A percentile compares a stretch with the other conserved stretches of the same genome.
Evolutionary conservation across 2,329 filamentous ascomycete species (phyloP).

Genomic region (Pseudogymnoascus sp.): DNA sequence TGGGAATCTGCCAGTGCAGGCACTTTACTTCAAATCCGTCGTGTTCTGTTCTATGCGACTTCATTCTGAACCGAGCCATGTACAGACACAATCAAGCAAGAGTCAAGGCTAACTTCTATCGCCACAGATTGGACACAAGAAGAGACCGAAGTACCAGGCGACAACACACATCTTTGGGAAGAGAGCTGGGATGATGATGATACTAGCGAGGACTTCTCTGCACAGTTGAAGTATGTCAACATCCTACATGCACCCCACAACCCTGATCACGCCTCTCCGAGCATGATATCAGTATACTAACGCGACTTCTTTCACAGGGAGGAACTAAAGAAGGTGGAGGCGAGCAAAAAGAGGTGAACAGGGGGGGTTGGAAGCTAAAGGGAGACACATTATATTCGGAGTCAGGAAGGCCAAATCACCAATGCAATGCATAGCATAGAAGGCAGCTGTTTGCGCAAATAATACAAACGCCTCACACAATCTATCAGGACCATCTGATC

Average conservation of each 20-base stretch:
- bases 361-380: constrained; percentile 22
- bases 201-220: constrained; percentile 90
- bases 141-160: constrained; percentile 74
- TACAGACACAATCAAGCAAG: not conserved
- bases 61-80: not conserved
- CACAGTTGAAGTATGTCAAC: constrained; percentile 76
- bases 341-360: constrained; percentile 53
- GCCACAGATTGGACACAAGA: constrained; percentile 80
- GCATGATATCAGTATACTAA: not conserved
- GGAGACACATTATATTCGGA: constrained; percentile 7
- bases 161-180: constrained; percentile 85
- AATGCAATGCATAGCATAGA: constrained; percentile 6
- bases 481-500: not conserved
- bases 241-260: not conserved
- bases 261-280: not conserved
- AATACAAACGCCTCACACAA: constrained; percentile 7
- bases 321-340: constrained; percentile 90
- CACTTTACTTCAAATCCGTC: not conserved
- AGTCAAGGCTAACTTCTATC: not conserved
- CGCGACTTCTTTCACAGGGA: constrained; percentile 46
- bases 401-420: constrained; percentile 5
- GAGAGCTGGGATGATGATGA: constrained; percentile 99
- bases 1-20: not conserved
- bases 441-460: constrained; percentile 7
- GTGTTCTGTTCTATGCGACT: not conserved